Evolutionary conservation across 73 alveolate species (phyloP), one percentile per base, ranked within the genome.

Genomic region (Diophrys appendiculata): DNA sequence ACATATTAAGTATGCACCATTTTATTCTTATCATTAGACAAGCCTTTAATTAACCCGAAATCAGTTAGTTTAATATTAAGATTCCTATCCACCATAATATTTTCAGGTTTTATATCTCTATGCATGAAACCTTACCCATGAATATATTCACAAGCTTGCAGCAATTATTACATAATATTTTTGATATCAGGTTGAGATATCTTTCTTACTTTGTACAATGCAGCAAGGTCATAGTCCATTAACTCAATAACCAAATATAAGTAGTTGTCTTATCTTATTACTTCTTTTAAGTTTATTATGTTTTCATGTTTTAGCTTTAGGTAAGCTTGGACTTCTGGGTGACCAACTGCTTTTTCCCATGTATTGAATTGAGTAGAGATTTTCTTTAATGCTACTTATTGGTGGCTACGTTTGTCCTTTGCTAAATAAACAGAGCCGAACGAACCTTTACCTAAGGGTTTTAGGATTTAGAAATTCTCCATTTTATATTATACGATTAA

Each of bases 401-500:
- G 92, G 14, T 90, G 87, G 2, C 92, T 86, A 54, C 85, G 86
- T 53, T 70, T 78, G 33, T 78, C 91, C 27, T 84, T 67, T 8
- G 97, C 98, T 89, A 91, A 35, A 33, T 92, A 93, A 70, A 94
- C 99, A 29, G 93, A 87, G 29, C 99, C 99, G 73, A 91, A 92
- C 5, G 99, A 87, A 27, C 99, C 99, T 22, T 88, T 86, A 2
- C 99, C 99, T 3, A 67, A 54, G 26, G 25, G 25, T 5, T 67
- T 31, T 3, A 18, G 22, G 29, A 67, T 25, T 5, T 23, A 2
- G 53, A 67, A 67, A 5, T 31, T 60, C 33, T 60, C 71, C 71
- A 69, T 69, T 43, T n/a, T n/a, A n/a, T n/a, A n/a, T n/a, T n/a
- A n/a, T n/a, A n/a, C n/a, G n/a, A n/a, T n/a, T n/a, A n/a, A n/a